Base-by-base conservation (phyloP, 805 yeast species). In the Wickerhamiella bombiphila region DNA sequence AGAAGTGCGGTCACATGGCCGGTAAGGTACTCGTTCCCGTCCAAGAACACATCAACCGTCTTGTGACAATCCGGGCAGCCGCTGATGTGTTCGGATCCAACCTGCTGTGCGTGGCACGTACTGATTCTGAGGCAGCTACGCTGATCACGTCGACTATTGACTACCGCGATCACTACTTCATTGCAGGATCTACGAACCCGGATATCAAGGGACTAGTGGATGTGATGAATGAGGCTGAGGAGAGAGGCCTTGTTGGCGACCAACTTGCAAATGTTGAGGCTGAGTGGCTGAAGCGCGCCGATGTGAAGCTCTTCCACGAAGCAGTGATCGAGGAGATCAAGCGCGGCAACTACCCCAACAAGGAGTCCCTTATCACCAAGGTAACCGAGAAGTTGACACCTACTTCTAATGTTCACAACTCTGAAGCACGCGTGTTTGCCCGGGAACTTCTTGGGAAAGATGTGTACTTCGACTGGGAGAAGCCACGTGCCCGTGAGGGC, bases 1-100 rank as follows among this genome's bases (percentile, higher is more conserved):
- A 88, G 64, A 88, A 88, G 66, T 88, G 97, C 67, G 97, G 97
- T 44, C 97, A 88, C 64, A 88, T 88, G 97, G 96, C 94, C 49
- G 97, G 97, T 53, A 83, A 91, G 63, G 96, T 91, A 38, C 74
- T 88, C 50, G 95, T 88, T 45, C 97, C 97, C 46, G 91, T 85
- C 42, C 95, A 85, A 64, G 97, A 88, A 66, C 97, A 88, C 64
- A 81, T 88, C 63, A 85, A 82, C 66, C 75, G 97, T 60, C 69
- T 88, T 58, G 77, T 83, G 47, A 93, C 96, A 35, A 81, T 88
- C 54, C 78, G 97, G 63, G 83, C 94, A 45, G 75, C 93, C 54
- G 95, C 96, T 35, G 97, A 88, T 63, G 80, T 86, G 45, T 74
- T 82, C 64, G 91, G 93, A 37, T 72, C 85, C 32, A 85, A 85